These are phyloP conservation scores for Strobilomyces confusus DNA, from an alignment of 768 basidiomycete species.

Conservation along the genomic window DNA sequence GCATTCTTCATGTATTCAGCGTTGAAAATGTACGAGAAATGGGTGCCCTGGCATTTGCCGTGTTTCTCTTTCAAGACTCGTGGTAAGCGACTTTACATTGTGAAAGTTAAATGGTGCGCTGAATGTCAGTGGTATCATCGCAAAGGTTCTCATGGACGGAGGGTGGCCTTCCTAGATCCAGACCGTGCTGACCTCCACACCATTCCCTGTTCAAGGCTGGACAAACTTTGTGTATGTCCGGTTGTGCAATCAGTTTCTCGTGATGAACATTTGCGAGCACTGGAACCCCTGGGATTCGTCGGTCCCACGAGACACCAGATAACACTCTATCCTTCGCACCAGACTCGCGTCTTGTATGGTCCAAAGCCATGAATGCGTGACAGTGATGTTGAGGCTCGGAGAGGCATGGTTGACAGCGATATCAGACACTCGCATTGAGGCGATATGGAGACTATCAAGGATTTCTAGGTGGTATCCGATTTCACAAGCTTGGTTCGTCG, in stretches of 20 bases:
- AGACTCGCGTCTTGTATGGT: not conserved
- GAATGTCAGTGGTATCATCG: not conserved
- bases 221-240: not conserved
- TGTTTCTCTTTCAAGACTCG: conserved; percentile 3
- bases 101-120: not conserved
- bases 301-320: not conserved
- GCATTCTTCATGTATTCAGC: conserved; percentile 1
- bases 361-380: not conserved
- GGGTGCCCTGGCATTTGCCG: conserved; percentile 5
- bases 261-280: conserved; percentile 5
- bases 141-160: not conserved
- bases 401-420: no score
- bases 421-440: no score
- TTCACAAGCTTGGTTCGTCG: no score
- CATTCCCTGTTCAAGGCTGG: not conserved
- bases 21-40: not conserved
- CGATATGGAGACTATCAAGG: no score
- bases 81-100: not conserved
- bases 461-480: no score
- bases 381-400: no score
- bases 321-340: conserved; percentile 1
- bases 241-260: conserved; percentile 8
- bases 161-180: not conserved
- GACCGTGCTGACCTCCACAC: not conserved
- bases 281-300: conserved; percentile 1